Evolutionary conservation across 805 yeast species (phyloP).

Genomic region (Ogataea wickerhamii): DNA sequence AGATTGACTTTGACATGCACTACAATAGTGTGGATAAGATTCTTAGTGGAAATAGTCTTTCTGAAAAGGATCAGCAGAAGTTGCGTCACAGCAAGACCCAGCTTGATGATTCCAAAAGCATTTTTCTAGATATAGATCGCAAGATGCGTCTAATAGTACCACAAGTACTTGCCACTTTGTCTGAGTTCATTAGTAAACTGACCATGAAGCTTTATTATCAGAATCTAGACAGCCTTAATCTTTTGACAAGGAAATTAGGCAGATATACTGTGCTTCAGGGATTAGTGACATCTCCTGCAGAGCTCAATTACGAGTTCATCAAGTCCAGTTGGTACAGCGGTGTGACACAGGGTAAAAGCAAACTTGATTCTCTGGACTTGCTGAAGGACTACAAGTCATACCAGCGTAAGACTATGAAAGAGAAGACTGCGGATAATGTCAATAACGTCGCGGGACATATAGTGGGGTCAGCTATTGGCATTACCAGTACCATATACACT

Average conservation of each 20-base stretch:
- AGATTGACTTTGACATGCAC: slow-evolving; percentile 38
- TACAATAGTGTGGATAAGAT: slow-evolving; percentile 38
- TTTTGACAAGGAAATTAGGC: slow-evolving; percentile 30
- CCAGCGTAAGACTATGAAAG: slow-evolving; percentile 35
- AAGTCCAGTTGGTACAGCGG: slow-evolving; percentile 37
- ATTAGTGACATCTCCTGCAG: slow-evolving; percentile 14
- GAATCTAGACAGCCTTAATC: slow-evolving; percentile 34
- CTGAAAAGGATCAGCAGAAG: slow-evolving; percentile 38
- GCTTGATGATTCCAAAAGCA: slow-evolving; percentile 29
- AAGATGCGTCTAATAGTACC: slow-evolving; percentile 44
- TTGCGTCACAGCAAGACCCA: slow-evolving; percentile 32
- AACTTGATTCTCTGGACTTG: slow-evolving; percentile 37
- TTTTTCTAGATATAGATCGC: slow-evolving; percentile 36
- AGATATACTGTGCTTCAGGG: slow-evolving; percentile 34
- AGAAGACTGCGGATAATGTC: slow-evolving; percentile 25
- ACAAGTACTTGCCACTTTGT: slow-evolving; percentile 40
- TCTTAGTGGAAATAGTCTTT: slow-evolving; percentile 30
- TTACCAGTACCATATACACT: slow-evolving; percentile 30
- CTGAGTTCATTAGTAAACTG: slow-evolving; percentile 46
- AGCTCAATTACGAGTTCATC: slow-evolving; percentile 32
- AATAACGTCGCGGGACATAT: slow-evolving; percentile 26
- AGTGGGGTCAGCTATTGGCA: slow-evolving; percentile 27
- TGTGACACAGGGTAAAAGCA: slow-evolving; percentile 35
- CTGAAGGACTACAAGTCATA: slow-evolving; percentile 36
- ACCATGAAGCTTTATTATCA: slow-evolving; percentile 37